Percentiles rank a stretch among this genome's conserved stretches.
Evolutionary conservation across 305 asterid genomes (phyloP).

Genomic region (Fraxinus albicans): DNA sequence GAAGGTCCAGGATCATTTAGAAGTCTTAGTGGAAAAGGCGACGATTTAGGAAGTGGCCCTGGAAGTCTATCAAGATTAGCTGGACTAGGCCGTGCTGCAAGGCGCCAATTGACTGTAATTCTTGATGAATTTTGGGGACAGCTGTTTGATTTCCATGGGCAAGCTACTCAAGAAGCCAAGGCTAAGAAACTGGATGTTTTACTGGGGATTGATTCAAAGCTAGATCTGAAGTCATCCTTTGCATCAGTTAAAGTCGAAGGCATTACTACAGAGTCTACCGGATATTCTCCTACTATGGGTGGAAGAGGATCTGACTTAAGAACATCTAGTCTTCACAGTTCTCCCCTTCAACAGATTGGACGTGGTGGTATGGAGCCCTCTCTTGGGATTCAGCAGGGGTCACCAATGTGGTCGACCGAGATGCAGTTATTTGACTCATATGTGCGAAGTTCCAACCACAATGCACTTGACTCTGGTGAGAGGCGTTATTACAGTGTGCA

Average conservation of each 20-base stretch:
- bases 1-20: constrained; percentile 84
- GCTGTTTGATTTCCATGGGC: constrained; percentile 82
- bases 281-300: constrained; percentile 48
- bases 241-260: constrained; percentile 55
- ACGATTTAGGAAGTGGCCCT: constrained; percentile 77
- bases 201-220: constrained; percentile 61
- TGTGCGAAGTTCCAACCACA: constrained; percentile 39
- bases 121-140: constrained; percentile 97
- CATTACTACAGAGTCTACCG: constrained; percentile 47
- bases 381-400: constrained; percentile 52
- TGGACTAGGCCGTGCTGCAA: constrained; percentile 93
- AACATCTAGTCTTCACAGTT: constrained; percentile 40
- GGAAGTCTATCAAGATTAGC: constrained; percentile 86
- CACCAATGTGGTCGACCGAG: constrained; percentile 52
- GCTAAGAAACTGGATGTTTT: constrained; percentile 64
- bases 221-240: constrained; percentile 48
- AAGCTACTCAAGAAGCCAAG: constrained; percentile 67
- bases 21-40: constrained; percentile 67
- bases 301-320: constrained; percentile 59
- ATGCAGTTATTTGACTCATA: constrained; percentile 47
- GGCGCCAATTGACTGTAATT: constrained; percentile 70
- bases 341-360: constrained; percentile 55
- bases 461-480: constrained; percentile 57
- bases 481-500: constrained; percentile 82
- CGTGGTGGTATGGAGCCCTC: constrained; percentile 51